These are phyloP conservation scores for Fusarium humuli DNA, from an alignment of 2,329 filamentous ascomycete genomes.

Conservation along the genomic window DNA sequence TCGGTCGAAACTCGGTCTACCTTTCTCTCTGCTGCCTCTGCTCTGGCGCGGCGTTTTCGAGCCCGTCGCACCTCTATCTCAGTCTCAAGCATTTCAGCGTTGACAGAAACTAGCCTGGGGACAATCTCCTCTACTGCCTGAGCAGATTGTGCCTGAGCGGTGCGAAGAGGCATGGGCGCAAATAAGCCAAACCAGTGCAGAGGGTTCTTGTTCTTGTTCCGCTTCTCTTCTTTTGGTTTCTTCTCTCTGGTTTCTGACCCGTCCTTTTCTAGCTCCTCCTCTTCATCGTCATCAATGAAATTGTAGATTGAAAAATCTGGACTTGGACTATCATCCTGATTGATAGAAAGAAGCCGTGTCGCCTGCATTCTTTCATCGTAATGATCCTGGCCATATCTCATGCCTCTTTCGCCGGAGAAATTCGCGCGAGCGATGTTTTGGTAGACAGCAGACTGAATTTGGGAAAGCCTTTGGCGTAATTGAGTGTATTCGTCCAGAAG, in stretches of 20 bases:
- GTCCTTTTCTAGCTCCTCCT: slow-evolving; percentile 4
- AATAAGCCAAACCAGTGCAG: slow-evolving; percentile 68
- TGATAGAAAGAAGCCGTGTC: slow-evolving; percentile 55
- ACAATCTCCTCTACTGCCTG: slow-evolving; percentile 68
- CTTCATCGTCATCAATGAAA: slow-evolving; percentile 12
- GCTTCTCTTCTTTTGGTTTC: slow-evolving; percentile 28
- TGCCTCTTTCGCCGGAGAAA: slow-evolving; percentile 72
- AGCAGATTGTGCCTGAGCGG: slow-evolving; percentile 70
- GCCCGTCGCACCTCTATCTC: slow-evolving; percentile 76
- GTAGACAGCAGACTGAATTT: slow-evolving; percentile 66
- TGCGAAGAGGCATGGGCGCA: slow-evolving; percentile 63
- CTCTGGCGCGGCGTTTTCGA: slow-evolving; percentile 65
- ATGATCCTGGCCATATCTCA: slow-evolving; percentile 75
- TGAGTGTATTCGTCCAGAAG: slow-evolving; percentile 75
- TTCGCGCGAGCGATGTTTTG: slow-evolving; percentile 78
- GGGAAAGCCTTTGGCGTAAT: slow-evolving; percentile 66
- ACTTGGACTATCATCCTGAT: slow-evolving; percentile 19
- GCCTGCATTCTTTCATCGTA: slow-evolving; percentile 82
- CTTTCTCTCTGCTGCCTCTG: slow-evolving; percentile 52
- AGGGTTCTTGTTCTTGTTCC: slow-evolving; percentile 54
- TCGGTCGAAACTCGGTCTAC: slow-evolving; percentile 21
- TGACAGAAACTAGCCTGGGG: slow-evolving; percentile 67
- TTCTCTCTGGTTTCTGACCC: slow-evolving; percentile 18
- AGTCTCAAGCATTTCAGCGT: slow-evolving; percentile 69
- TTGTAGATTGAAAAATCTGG: slow-evolving; percentile 38